Evolutionary conservation across 352 stramenopile genomes (phyloP), one percentile per base, ranked within the genome.

Genomic region (Pythium graminicola): DNA sequence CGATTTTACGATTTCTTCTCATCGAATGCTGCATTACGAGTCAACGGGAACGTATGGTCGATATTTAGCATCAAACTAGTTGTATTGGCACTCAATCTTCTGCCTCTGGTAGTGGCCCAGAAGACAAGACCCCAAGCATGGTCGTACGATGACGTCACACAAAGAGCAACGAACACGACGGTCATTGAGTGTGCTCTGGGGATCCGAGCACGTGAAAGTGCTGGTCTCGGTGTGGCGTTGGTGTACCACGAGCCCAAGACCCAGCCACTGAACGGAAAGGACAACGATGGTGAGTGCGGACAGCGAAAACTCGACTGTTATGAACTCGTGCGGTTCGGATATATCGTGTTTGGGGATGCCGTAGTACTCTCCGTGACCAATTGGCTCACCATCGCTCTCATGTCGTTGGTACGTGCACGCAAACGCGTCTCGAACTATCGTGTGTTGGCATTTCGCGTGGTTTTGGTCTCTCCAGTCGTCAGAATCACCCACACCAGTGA

Each of bases 61-160:
- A 69, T 81, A 13, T 73, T 76, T 20, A 22, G 47, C 9, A 38
- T 76, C 28, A 84, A 84, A 36, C 8, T 81, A 16, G 60, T 48
- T 5, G 23, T 79, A 13, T 50, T 81, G 10, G 64, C 35, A 0
- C 28, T 76, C 44, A 80, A 70, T 32, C 38, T 69, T 0, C 23
- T 77, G 27, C 67, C 69, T 23, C 38, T 83, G 2, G 14, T 71
- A 4, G 43, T 80, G 2, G 54, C 40, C 0, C 35, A 14, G 3
- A 50, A 38, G 19, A 9, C 14, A 4, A 7, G 10, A 10, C 40
- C 3, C 6, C 28, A 50, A 17, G 14, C 31, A 14, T 45, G 40
- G 29, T 11, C 41, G n/a, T 58, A 31, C 40, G 23, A 45, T 22
- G 40, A 43, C 5, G 22, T 29, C 6, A 19, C 33, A 9, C 36